Conservation (phyloP, 257 asterid genomes). For the Thymus quinquecostatus region DNA sequence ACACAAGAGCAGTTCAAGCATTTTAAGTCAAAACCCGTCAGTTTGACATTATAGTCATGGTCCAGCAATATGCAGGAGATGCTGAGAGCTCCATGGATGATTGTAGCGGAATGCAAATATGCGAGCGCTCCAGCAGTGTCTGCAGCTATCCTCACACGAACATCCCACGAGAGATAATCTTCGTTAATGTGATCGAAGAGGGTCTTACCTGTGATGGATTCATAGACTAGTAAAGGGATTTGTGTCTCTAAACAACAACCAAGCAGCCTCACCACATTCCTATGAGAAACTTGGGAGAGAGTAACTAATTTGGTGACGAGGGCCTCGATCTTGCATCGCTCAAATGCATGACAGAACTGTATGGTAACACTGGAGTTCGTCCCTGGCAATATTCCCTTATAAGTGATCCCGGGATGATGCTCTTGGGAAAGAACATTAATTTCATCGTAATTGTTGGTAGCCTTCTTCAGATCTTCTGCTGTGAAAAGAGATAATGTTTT, state of each 20-base stretch:
- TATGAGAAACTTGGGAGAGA: slow-evolving; percentile 31
- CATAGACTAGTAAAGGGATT: no score
- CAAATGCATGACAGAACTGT: slow-evolving; percentile 13
- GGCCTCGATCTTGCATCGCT: slow-evolving; percentile 8
- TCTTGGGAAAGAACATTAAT: background rate
- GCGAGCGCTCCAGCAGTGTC: slow-evolving; percentile 33
- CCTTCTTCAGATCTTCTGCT: slow-evolving; percentile 37
- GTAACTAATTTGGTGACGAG: slow-evolving; percentile 29
- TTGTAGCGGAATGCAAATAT: slow-evolving; percentile 27
- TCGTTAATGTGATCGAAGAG: slow-evolving; percentile 28
- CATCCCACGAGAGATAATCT: slow-evolving; percentile 35
- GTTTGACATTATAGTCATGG: slow-evolving; percentile 24
- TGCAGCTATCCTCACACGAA: slow-evolving; percentile 29
- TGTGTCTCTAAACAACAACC: no score
- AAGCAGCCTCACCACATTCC: slow-evolving; percentile 31
- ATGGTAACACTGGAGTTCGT: slow-evolving; percentile 9
- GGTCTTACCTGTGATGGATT: background rate
- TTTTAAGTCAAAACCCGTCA: slow-evolving; percentile 14
- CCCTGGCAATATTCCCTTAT: slow-evolving; percentile 25
- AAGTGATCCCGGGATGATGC: slow-evolving; percentile 17
- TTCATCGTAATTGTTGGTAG: slow-evolving; percentile 36
- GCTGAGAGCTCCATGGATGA: slow-evolving; percentile 33
- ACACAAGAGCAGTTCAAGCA: background rate
- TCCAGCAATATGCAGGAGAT: slow-evolving; percentile 33
- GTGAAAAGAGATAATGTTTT: slow-evolving; percentile 24